Base-by-base conservation (phyloP, 192 early-diverging fungal species). In the Anaeromyces robustus region DNA sequence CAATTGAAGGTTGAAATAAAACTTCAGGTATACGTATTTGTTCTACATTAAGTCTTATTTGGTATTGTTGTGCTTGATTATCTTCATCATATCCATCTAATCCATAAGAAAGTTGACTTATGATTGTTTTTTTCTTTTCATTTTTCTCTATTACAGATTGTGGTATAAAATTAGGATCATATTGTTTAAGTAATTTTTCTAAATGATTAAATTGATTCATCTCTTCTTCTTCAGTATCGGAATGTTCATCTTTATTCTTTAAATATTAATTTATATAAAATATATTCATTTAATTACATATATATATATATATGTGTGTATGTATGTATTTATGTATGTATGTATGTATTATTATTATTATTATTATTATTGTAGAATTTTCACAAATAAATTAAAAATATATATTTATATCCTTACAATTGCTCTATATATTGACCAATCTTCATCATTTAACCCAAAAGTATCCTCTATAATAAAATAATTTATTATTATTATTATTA, bases 401-500 rank as follows among this genome's bases (percentile, higher is more conserved):
- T 0, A 18, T 19, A 17, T n/a, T 22, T 2, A 29, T 17, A 29
- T 26, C 83, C 90, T 85, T 90, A 93, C 93, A 80, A 97, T 95
- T 83, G 95, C 93, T 52, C 94, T 89, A 82, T 97, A 97, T 43
- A 97, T 89, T 83, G 91, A 90, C 96, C 96, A 97, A 85, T 96
- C 95, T 14, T 92, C 93, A 83, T 96, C 95, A 80, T 96, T 93
- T 11, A 92, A 92, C n/a, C 96, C 96, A 88, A 97, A 97, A 6
- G 92, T 94, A 80, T 97, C 96, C 84, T 96, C 95, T 92, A 83
- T 39, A 78, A n/a, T n/a, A n/a, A n/a, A n/a, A n/a, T n/a, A n/a
- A n/a, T n/a, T n/a, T n/a, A n/a, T n/a, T n/a, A n/a, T n/a, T n/a
- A n/a, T n/a, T n/a, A n/a, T n/a, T n/a, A n/a, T n/a, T n/a, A n/a